Evolutionary conservation across 306 rosid species (phyloP), one percentile per base, ranked within the genome.

Genomic region (Malus sieversii): DNA sequence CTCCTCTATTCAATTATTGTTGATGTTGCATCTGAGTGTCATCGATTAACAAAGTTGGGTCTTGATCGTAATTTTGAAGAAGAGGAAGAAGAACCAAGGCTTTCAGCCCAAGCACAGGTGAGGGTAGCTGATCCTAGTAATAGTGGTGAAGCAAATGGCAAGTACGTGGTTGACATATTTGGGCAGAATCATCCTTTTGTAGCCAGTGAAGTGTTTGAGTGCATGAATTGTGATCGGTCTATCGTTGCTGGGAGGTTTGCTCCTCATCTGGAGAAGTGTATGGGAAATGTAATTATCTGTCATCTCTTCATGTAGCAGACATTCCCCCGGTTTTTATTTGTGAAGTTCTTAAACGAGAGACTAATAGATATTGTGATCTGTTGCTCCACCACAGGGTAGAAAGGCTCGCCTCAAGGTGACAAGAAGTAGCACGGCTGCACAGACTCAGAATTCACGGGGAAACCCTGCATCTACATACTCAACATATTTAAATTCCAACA

Each of bases 251-350:
- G 99, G 75, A 92, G 88, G 84, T 96, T 96, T 78, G 99, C 99
- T 68, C 99, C 99, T 81, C 99, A 96, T 85, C 73, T 96, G 76
- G 99, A 96, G 80, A 96, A 96, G 87, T 96, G 99, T 87, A 96
- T 96, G 99, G 98, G 99, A 68, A 96, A 93, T 25, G 27, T 25
- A 25, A 25, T 25, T 25, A 25, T 25, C 27, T 25, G 27, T 25
- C 27, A 25, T 25, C 27, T 25, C 27, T 25, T 25, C 27, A 25
- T 25, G 27, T 25, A 25, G 27, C 1, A 25, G 27, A 25, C 27
- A 25, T 25, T 25, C 27, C 27, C 27, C 27, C 27, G 27, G 27
- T 25, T 25, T 25, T 25, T 25, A 25, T 25, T 25, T 48, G 19
- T 62, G 16, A 25, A 4, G 30, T 10, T 30, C 63, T 58, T 58